Base-by-base conservation (phyloP, 2,329 filamentous ascomycete genomes). In the Aureobasidium sp. region DNA sequence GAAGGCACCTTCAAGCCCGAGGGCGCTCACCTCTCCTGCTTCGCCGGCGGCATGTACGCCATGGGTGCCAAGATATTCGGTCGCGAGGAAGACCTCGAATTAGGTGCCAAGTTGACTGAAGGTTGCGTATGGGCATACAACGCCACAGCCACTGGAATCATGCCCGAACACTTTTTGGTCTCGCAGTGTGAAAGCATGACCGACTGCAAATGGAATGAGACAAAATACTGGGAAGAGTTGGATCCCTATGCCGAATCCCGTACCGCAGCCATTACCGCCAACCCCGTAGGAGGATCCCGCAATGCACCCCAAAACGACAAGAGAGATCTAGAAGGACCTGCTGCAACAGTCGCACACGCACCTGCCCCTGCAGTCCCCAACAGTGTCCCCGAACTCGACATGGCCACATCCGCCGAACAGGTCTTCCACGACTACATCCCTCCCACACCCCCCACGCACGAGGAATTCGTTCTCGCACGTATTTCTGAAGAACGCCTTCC, bases 61-160 rank as follows among this genome's bases (percentile, higher is more conserved):
- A 71, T 83, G 19, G 81, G 76, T 3, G 78, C 79, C 8, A 77
- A 77, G 57, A 72, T 83, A n/a, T 83, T 83, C 68, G 73, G 77
- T 27, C 73, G 76, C 14, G 74, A 75, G 0, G 73, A 76, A 5
- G 79, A 84, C 39, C 69, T 82, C n/a, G 73, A 77, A 7, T 70
- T 81, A 14, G 82, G 77, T 11, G 68, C 74, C 9, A 79, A 78
- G 62, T 69, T 84, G 6, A 79, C 80, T 0, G 77, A 83, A 53
- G 82, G 81, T 5, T 84, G 82, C 66, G 75, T 82, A 9, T 84
- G 81, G 80, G 78, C 78, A 0, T 82, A 83, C 64, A 74, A 79
- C 29, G 73, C 69, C 5, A 79, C 76, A 59, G 73, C 75, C 0
- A 75, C 75, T 2, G 80, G 80, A 1, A 80, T 84, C 63, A 83